Conservation (phyloP, 2,329 filamentous ascomycete species). For the Calonectria leucothoes region DNA sequence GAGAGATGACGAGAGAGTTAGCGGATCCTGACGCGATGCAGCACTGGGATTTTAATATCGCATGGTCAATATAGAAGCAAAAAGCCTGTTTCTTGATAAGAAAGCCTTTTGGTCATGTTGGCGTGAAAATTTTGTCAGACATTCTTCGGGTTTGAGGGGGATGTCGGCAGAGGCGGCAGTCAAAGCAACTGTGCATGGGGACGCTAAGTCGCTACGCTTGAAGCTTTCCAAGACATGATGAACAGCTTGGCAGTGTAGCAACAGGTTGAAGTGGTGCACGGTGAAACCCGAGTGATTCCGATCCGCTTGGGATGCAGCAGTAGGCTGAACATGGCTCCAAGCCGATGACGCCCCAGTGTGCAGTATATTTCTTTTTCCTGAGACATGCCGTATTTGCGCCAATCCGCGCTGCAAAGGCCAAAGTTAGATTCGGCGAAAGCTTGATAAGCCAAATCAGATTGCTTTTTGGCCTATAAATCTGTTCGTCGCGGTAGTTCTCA, state of each 20-base stretch:
- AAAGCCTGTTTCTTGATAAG: background rate
- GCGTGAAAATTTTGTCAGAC: background rate
- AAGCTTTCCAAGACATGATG: background rate
- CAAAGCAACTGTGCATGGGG: background rate
- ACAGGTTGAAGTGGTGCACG: background rate
- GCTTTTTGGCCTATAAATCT: background rate
- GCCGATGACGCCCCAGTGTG: background rate
- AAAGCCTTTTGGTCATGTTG: background rate
- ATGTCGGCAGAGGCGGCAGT: background rate
- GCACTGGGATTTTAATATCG: background rate
- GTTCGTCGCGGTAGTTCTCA: background rate
- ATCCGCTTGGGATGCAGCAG: background rate
- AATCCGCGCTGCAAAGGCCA: background rate
- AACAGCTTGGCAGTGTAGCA: background rate
- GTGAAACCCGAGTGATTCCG: background rate
- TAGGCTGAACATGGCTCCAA: too few species aligned
- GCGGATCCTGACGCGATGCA: background rate
- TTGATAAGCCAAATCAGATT: background rate
- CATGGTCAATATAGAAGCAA: background rate
- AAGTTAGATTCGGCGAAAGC: too few species aligned
- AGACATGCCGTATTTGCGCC: background rate
- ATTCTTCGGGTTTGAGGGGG: background rate
- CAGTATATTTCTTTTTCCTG: background rate
- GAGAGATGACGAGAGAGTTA: background rate
- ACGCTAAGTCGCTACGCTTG: background rate